Conservation (phyloP, 306 rosid genomes). For the Rubus parviflorus region DNA sequence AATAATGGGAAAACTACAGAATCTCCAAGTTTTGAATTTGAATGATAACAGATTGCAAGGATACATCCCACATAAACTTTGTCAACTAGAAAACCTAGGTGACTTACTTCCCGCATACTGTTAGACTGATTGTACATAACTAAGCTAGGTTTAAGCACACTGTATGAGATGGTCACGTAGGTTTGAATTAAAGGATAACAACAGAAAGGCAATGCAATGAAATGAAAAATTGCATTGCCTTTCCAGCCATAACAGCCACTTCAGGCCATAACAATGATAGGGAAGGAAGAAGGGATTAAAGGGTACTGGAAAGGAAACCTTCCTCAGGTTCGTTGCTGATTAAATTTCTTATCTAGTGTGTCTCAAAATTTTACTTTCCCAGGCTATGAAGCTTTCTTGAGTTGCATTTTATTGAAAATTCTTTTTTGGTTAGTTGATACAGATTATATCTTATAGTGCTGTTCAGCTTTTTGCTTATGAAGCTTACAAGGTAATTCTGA, state of each 20-base stretch:
- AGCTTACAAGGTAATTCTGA: conserved; percentile 63
- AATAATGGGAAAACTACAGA: too few species aligned
- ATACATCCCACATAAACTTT: neutral
- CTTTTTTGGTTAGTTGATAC: conserved; percentile 69
- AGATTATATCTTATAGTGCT: conserved; percentile 88
- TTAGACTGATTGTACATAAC: too few species aligned
- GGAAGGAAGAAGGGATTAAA: conserved; percentile 82
- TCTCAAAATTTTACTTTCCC: conserved; percentile 21
- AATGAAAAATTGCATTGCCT: too few species aligned
- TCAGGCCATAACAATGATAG: conserved; percentile 81
- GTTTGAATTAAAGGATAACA: too few species aligned
- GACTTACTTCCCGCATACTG: too few species aligned
- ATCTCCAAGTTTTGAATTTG: too few species aligned
- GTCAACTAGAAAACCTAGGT: neutral
- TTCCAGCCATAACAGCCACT: too few species aligned
- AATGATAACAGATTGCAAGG: conserved; percentile 8
- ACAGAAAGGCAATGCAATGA: too few species aligned
- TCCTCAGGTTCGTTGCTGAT: conserved; percentile 66
- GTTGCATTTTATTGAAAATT: conserved; percentile 27
- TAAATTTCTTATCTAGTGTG: conserved; percentile 12
- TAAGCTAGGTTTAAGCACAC: too few species aligned
- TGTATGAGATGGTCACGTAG: too few species aligned
- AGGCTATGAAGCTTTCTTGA: conserved; percentile 11
- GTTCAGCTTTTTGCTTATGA: conserved; percentile 94
- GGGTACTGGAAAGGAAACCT: conserved; percentile 99